phyloP scores from a whole-genome alignment of 2,329 filamentous ascomycete species.

The Colletotrichum limetticola region DNA sequence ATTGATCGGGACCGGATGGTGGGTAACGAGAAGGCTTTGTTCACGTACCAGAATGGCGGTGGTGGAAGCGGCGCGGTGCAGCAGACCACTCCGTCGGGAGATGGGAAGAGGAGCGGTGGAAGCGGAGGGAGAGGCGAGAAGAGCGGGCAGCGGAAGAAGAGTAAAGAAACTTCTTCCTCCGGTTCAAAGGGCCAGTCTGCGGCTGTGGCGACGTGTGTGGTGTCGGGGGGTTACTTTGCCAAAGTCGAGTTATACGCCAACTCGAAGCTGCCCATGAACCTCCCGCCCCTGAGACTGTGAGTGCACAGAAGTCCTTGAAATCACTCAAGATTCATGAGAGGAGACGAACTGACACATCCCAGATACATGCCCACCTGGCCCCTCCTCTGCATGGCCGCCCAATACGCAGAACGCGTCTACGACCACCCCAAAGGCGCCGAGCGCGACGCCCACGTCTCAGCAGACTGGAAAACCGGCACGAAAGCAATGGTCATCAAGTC shows the following conservation, averaged over 20 bases:
- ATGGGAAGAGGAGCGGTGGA: neutral
- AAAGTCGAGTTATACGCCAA: slow-evolving; percentile 86
- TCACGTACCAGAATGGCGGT: slow-evolving; percentile 46
- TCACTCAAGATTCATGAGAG: neutral
- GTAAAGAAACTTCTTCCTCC: neutral
- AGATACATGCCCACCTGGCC: slow-evolving; percentile 81
- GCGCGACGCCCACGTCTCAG: slow-evolving; percentile 74
- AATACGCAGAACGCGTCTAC: slow-evolving; percentile 82
- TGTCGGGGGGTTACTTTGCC: slow-evolving; percentile 58
- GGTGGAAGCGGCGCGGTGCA: neutral
- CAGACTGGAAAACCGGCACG: slow-evolving; percentile 78
- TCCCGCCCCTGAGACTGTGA: slow-evolving; percentile 76
- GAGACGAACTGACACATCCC: slow-evolving; percentile 36
- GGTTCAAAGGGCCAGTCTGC: slow-evolving; percentile 14
- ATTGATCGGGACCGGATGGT: slow-evolving; percentile 72
- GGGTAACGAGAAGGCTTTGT: slow-evolving; percentile 66
- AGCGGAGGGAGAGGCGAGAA: neutral
- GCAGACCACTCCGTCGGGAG: neutral
- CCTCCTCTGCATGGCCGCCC: slow-evolving; percentile 80
- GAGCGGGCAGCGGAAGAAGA: slow-evolving; percentile 17
- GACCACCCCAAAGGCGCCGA: slow-evolving; percentile 70
- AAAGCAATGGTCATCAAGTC: slow-evolving; percentile 90
- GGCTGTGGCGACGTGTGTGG: slow-evolving; percentile 38
- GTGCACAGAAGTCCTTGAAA: slow-evolving; percentile 34
- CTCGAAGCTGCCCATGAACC: slow-evolving; percentile 74